Evolutionary conservation across 2,329 filamentous ascomycete genomes (phyloP), one percentile per base, ranked within the genome.

Genomic region (Sclerotinia trifoliorum): DNA sequence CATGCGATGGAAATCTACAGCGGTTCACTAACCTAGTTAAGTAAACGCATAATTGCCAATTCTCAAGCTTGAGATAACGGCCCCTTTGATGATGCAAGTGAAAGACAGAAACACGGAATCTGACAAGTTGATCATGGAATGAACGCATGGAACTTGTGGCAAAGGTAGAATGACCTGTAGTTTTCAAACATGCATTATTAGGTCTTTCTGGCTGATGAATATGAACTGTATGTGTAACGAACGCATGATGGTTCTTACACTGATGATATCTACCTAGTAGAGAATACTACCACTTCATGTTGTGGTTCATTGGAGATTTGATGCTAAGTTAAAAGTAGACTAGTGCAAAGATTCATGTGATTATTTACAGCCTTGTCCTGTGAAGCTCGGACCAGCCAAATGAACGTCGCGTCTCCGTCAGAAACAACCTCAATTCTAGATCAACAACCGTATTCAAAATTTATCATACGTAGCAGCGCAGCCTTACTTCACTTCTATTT

Each of bases 401-500:
- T 21, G 46, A 49, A 51, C 21, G 5, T 51, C 46, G 46, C 60
- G 29, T 63, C 58, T 61, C 58, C 21, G 26, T 62, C 46, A 11
- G n/a, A 51, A 21, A 21, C 60, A 51, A 63, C 60, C n/a, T 51
- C 46, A 39, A 63, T 51, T 63, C 60, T 51, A 63, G 60, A 51
- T 63, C 29, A 63, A 51, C 46, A 63, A 63, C 54, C 13, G 10
- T 17, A 51, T 51, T n/a, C 48, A 39, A 51, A 49, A 39, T 19
- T 51, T 19, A 35, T 62, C 58, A 51, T 46, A 35, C 17, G 15
- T 39, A 13, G 15, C 39, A 17, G 44, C 17, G 3, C 19, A 24
- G 35, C 32, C 32, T 42, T 17, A 57, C 35, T 58, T 44, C 55
- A 58, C 55, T 44, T 44, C 13, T 21, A 39, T 26, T 39, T 51